These are phyloP conservation scores for Aspergillus bridgeri DNA, from an alignment of 495 filamentous ascomycete species.

Conservation along the genomic window DNA sequence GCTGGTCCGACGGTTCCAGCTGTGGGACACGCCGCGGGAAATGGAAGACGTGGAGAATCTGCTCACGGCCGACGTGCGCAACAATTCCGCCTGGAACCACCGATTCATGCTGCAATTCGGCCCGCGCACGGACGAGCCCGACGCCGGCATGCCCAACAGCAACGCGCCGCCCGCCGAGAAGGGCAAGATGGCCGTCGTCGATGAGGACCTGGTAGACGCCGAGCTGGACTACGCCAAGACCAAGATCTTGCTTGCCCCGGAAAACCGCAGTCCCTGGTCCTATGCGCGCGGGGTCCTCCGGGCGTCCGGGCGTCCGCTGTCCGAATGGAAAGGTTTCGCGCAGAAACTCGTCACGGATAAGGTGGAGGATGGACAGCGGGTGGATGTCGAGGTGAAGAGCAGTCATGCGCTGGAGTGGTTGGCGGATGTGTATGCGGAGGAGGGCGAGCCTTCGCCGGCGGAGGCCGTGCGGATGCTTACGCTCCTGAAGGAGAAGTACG, in stretches of 20 bases:
- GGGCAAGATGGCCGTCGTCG: constrained; percentile 42
- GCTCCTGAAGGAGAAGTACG: constrained; percentile 78
- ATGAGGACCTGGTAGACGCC: constrained; percentile 62
- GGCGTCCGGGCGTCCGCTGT: constrained; percentile 56
- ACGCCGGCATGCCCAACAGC: constrained; percentile 45
- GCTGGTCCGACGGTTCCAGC: constrained; percentile 74
- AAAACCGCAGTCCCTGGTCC: constrained; percentile 92
- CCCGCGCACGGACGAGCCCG: constrained; percentile 33
- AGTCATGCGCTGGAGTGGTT: constrained; percentile 88
- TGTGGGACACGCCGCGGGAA: constrained; percentile 67
- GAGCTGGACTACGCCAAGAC: constrained; percentile 71
- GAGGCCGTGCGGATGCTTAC: constrained; percentile 56
- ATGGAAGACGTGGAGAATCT: constrained; percentile 64
- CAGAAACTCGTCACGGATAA: constrained; percentile 58
- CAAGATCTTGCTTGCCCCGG: constrained; percentile 73
- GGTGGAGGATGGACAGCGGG: constrained; percentile 23
- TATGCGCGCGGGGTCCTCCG: constrained; percentile 76
- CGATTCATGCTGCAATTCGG: constrained; percentile 88
- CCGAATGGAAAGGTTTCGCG: constrained; percentile 61
- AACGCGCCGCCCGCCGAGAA: constrained; percentile 38
- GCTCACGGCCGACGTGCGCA: constrained; percentile 75
- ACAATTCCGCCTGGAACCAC: constrained; percentile 98
- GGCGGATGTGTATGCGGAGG: constrained; percentile 73
- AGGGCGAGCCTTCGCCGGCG: constrained; percentile 48
- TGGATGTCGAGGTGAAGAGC: constrained; percentile 52